Evolutionary conservation across 495 filamentous ascomycete genomes (phyloP).

Genomic region (Delitschia confertaspora): DNA sequence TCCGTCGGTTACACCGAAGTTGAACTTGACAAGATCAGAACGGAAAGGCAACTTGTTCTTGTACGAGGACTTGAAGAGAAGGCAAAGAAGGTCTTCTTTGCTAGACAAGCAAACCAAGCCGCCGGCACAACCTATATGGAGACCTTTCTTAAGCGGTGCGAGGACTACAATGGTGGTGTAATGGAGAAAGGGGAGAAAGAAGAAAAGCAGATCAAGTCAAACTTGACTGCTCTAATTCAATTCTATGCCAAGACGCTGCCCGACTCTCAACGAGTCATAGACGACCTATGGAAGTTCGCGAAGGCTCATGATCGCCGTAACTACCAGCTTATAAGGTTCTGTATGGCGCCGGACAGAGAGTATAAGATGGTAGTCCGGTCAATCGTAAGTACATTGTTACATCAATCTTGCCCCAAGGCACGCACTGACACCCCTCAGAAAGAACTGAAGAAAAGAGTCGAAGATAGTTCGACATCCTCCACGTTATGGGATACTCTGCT

Average conservation of each 20-base stretch:
- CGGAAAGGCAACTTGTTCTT: constrained; percentile 74
- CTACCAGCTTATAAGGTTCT: constrained; percentile 80
- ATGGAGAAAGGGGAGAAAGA: constrained; percentile 62
- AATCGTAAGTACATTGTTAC: constrained; percentile 43
- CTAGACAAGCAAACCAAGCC: constrained; percentile 67
- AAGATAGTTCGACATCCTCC: constrained; percentile 49
- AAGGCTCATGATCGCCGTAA: constrained; percentile 83
- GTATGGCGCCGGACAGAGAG: constrained; percentile 77
- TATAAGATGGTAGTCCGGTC: constrained; percentile 84
- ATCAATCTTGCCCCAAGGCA: not conserved
- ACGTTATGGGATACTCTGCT: constrained; percentile 66
- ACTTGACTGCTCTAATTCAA: constrained; percentile 58
- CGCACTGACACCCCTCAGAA: constrained; percentile 38
- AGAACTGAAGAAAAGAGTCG: constrained; percentile 75
- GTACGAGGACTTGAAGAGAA: constrained; percentile 67
- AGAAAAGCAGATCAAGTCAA: constrained; percentile 55
- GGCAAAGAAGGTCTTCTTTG: constrained; percentile 80
- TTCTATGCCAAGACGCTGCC: constrained; percentile 65
- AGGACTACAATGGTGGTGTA: constrained; percentile 78
- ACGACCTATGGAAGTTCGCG: constrained; percentile 81
- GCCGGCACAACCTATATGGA: constrained; percentile 60
- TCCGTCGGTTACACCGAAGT: constrained; percentile 42
- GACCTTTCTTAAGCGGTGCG: constrained; percentile 67
- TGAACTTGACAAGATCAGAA: constrained; percentile 76
- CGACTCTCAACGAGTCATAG: constrained; percentile 54